Percentiles rank a stretch among this genome's conserved stretches.
Evolutionary conservation across 805 yeast genomes (phyloP).

Genomic region (Yamadazyma sp.): DNA sequence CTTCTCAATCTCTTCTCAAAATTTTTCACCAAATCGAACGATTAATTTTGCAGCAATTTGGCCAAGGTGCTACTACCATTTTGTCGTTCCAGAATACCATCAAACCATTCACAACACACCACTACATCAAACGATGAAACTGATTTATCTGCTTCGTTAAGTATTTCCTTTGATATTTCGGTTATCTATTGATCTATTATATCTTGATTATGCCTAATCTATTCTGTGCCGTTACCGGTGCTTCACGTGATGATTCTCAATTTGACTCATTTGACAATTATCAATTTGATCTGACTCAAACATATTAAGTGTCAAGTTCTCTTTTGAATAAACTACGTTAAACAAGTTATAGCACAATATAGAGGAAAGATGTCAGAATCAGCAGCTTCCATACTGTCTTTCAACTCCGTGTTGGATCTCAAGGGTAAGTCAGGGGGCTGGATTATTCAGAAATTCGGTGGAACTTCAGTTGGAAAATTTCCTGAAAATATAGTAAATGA

Average conservation of each 20-base stretch:
- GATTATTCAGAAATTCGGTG: constrained; percentile 89
- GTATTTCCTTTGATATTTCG: too few species aligned
- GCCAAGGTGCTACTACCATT: background rate
- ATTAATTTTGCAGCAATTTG: background rate
- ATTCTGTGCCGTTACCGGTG: too few species aligned
- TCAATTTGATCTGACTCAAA: constrained; percentile 1
- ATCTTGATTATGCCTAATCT: too few species aligned
- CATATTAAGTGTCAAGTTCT: too few species aligned
- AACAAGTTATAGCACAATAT: background rate
- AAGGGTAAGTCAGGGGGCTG: constrained; percentile 24
- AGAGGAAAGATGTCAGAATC: constrained; percentile 15
- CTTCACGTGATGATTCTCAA: constrained; percentile 2
- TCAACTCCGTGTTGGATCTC: constrained; percentile 41
- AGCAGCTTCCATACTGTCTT: constrained; percentile 22
- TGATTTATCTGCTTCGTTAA: background rate
- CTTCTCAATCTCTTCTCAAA: too few species aligned
- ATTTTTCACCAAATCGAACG: background rate
- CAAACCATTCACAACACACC: background rate
- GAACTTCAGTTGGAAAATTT: constrained; percentile 95
- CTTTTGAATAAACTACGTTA: background rate
- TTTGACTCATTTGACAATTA: constrained; percentile 5
- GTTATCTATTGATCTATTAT: too few species aligned
- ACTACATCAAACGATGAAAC: background rate
- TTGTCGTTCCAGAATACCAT: background rate
- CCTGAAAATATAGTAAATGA: constrained; percentile 81